A percentile compares a stretch with the other conserved stretches of the same genome.
Conservation (phyloP, 2,329 filamentous ascomycete genomes). For the Fonsecaea pedrosoi region DNA sequence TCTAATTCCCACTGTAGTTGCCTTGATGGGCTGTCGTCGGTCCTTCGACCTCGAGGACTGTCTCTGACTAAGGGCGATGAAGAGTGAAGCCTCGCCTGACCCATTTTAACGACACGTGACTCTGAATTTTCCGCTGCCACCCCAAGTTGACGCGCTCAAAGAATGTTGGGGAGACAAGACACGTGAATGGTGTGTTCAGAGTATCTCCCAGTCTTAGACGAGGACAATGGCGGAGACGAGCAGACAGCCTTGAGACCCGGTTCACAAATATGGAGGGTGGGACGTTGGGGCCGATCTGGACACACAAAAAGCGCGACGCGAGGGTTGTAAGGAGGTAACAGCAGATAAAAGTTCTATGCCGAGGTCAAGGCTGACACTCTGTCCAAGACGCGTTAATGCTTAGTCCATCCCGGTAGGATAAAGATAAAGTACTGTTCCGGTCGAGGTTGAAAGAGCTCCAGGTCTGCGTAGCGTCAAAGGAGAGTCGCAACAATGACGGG, state of each 20-base stretch:
- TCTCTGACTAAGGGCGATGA: conserved; percentile 32
- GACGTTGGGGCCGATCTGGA: not conserved
- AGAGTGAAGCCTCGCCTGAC: conserved; percentile 25
- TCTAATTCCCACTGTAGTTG: conserved; percentile 46
- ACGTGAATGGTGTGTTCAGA: not conserved
- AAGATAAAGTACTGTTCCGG: not conserved
- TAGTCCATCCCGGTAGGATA: not conserved
- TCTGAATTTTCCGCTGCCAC: conserved; percentile 5
- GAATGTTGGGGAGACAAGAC: conserved; percentile 2
- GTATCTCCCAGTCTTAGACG: not conserved
- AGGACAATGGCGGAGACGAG: not conserved
- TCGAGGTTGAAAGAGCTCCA: not conserved
- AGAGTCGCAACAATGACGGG: not conserved
- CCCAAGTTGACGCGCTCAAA: not conserved
- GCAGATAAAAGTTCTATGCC: not conserved
- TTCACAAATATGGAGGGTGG: not conserved
- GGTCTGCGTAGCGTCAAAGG: not conserved
- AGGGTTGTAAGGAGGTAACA: not conserved
- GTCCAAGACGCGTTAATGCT: conserved; percentile 7
- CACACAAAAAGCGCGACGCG: not conserved
- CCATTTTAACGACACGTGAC: conserved; percentile 30
- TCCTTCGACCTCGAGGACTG: conserved; percentile 27
- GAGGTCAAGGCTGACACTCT: not conserved
- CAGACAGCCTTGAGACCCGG: not conserved
- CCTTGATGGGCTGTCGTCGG: conserved; percentile 37